phyloP scores from a whole-genome alignment of 2,329 filamentous ascomycete genomes.

The Coccinonectria pachysandricola region DNA sequence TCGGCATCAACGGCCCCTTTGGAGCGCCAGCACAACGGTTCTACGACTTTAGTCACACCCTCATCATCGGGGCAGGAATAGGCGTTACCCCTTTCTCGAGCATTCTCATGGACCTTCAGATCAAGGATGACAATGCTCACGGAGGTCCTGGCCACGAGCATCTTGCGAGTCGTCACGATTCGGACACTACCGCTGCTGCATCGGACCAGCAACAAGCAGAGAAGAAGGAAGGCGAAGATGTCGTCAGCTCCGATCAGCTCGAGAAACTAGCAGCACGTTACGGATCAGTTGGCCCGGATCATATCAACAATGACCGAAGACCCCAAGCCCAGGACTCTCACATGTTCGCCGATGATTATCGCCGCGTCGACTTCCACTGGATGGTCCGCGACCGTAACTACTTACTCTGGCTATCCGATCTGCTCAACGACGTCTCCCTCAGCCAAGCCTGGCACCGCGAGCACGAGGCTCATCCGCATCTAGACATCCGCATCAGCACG shows the following conservation, averaged over 20 bases:
- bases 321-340: slow-evolving; percentile 9
- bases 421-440: slow-evolving; percentile 38
- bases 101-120: slow-evolving; percentile 44
- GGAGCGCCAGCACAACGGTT: slow-evolving; percentile 49
- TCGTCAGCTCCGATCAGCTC: not conserved
- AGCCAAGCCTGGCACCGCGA: slow-evolving; percentile 28
- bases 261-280: not conserved
- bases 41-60: slow-evolving; percentile 45
- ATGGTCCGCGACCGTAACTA: slow-evolving; percentile 47
- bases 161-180: slow-evolving; percentile 2
- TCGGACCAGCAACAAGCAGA: not conserved
- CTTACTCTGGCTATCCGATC: slow-evolving; percentile 46
- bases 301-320: slow-evolving; percentile 8
- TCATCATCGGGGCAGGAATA: slow-evolving; percentile 47
- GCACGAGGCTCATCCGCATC: slow-evolving; percentile 25
- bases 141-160: slow-evolving; percentile 13
- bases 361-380: slow-evolving; percentile 50
- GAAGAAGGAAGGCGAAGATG: not conserved
- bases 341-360: slow-evolving; percentile 28
- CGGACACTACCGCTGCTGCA: slow-evolving; percentile 1
- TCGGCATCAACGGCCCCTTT: slow-evolving; percentile 47
- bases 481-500: slow-evolving; percentile 45
- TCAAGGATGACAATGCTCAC: slow-evolving; percentile 29
- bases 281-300: slow-evolving; percentile 1
- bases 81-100: slow-evolving; percentile 49